Base-by-base conservation (phyloP, 23 red algal species). In the Cyanidiococcus yangmingshanensis region DNA sequence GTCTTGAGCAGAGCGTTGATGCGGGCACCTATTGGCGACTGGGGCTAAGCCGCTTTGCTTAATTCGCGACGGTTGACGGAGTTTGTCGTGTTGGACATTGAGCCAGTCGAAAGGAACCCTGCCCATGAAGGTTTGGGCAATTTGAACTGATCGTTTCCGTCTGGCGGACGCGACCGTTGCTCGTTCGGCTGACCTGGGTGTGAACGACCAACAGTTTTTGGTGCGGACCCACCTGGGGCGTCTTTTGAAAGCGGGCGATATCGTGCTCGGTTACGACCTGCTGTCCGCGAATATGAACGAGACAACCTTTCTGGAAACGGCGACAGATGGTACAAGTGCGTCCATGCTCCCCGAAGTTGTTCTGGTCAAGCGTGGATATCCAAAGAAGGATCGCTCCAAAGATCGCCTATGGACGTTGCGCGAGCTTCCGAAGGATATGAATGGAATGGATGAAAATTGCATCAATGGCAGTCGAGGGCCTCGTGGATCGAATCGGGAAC, bases 191-290 rank as follows among this genome's bases (percentile, higher is more conserved):
- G 94, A 98, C 68, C 86, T 91, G 58, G 94, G 94, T 40, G 74
- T 40, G 30, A 91, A 89, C 54, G 94, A 98, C 41, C 79, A 76
- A 24, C 68, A 76, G 40, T 75, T 86, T 39, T 82, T 86, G 25
- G 79, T 92, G 30, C 67, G 85, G 39, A 87, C 94, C 15, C 94
- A 98, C 79, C 80, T 98, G 39, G 94, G 88, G 30, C 79, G 87
- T 35, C 76, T 82, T 59, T 57, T 98, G 0, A 84, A 91, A 25
- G 50, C 88, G 26, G 94, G 94, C 57, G 88, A 91, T 68, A 57
- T 98, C 7, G 86, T 80, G 29, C 58, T 91, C n/a, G 94, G 94
- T 1, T 98, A 98, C 68, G 94, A 98, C 77, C 37, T 98, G 59
- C 82, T 63, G 27, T 89, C 79, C 59, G 94, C 94, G 15, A 90